Evolutionary conservation across 2,329 filamentous ascomycete genomes (phyloP), one percentile per base, ranked within the genome.

Genomic region (Rutstroemia sp.): DNA sequence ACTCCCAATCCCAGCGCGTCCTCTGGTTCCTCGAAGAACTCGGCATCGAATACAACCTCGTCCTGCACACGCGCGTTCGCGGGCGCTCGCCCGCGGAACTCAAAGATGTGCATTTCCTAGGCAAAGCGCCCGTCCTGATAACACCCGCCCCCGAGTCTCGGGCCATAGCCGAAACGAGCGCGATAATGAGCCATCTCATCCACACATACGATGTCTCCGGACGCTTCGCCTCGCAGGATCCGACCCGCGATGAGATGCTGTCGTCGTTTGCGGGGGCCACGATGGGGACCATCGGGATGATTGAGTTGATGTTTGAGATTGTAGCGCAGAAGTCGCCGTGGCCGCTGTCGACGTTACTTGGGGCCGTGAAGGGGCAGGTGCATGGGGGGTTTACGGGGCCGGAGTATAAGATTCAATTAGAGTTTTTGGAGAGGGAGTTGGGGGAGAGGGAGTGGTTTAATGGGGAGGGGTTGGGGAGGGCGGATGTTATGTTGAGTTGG

Each of bases 71-170:
- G 4, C 60, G 50, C 14, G 37, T 42, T 7, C 54, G 53, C 4
- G 63, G 62, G 38, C 76, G 86, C 17, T 90, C 91, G 1, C 89
- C 89, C 2, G 74, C 82, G 0, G 85, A 87, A 65, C 78, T 96
- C 48, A 41, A 56, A 21, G 83, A 88, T 58, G 74, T 94, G 21
- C 89, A 95, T 65, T 87, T 88, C 0, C 77, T 96, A 3, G 92
- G 92, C 61, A 95, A 95, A 70, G 90, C 89, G 1, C 92, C 92
- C 0, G 73, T 92, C 48, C 74, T 96, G 61, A 61, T 68, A 19
- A 69, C 68, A 42, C 63, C 62, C 27, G 61, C 68, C 39, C 63
- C 62, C 27, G 61, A 65, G 14, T 61, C 63, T 23, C 48, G 58
- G 6, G 48, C 54, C 46, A 66, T 71, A 17, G 60, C 63, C 12